phyloP scores from a whole-genome alignment of 768 basidiomycete species.

The Leccinum pellstonianum region DNA sequence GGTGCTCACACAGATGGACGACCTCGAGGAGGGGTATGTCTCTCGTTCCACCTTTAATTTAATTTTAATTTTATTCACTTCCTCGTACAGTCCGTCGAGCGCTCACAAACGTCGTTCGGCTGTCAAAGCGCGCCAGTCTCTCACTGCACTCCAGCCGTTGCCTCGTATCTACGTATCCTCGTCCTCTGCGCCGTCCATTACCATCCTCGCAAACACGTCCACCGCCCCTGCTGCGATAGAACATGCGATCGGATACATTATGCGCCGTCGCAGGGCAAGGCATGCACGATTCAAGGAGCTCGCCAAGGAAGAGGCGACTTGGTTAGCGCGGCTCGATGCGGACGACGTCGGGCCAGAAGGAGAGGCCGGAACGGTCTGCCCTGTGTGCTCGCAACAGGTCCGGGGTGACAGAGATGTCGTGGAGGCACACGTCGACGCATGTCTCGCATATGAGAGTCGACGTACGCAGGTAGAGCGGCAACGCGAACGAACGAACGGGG shows the following conservation, averaged over 20 bases:
- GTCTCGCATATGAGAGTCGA: slow-evolving; percentile 56
- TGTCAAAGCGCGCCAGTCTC: slow-evolving; percentile 41
- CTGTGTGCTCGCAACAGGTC: slow-evolving; percentile 60
- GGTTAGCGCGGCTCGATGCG: slow-evolving; percentile 15
- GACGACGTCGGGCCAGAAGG: slow-evolving; percentile 35
- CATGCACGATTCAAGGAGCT: slow-evolving; percentile 66
- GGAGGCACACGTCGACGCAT: slow-evolving; percentile 81
- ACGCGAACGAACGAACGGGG: slow-evolving; percentile 25
- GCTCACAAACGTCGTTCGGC: slow-evolving; percentile 41
- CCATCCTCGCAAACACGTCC: slow-evolving; percentile 20
- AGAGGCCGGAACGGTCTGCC: slow-evolving; percentile 55
- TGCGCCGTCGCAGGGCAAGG: slow-evolving; percentile 67
- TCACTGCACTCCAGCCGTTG: slow-evolving; percentile 28
- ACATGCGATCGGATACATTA: slow-evolving; percentile 61
- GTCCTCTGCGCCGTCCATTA: slow-evolving; percentile 13
- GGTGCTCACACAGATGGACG: slow-evolving; percentile 46
- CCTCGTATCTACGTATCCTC: slow-evolving; percentile 27
- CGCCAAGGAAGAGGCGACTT: slow-evolving; percentile 55
- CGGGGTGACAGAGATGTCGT: slow-evolving; percentile 70
- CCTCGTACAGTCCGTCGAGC: slow-evolving; percentile 24
- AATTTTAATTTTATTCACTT: slow-evolving; percentile 12
- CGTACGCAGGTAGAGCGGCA: slow-evolving; percentile 37
- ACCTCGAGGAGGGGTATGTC: slow-evolving; percentile 55
- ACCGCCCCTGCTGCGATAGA: slow-evolving; percentile 36
- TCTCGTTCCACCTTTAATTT: neutral